Evolutionary conservation across 768 basidiomycete species (phyloP), one percentile per base, ranked within the genome.

Genomic region (Multifurca ochricompacta): DNA sequence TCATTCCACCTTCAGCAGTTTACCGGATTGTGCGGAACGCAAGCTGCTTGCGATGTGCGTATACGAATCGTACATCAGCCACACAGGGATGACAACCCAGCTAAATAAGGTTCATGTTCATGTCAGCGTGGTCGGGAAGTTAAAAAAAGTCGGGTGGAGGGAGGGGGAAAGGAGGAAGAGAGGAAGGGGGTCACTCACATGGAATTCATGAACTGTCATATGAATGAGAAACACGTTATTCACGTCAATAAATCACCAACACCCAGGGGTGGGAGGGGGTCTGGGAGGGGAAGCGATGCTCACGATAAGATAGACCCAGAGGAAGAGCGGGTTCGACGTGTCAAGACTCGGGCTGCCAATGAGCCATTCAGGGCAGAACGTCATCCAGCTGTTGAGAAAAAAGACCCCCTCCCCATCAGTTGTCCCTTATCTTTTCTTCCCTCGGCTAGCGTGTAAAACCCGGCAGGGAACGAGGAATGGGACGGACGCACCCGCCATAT

Each of bases 301-400:
- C 64, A 91, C 87, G 55, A 83, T 64, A 37, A 91, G 81, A 69
- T 91, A 89, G 9, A 90, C 81, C 87, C 87, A 91, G 48, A 89
- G 74, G 64, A 82, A 77, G 34, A 90, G 68, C 25, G 73, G 70
- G 61, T 88, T 87, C 7, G 83, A 84, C 0, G 79, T 87, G 62
- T 85, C 75, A 49, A 91, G 69, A 65, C 76, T 86, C 0, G 82
- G 80, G 63, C 79, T 85, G 18, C 85, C 87, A 1, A 77, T 82
- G 44, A 91, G 70, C 87, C 87, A 91, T 69, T 91, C 89, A 1
- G 89, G 89, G 63, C 82, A 83, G 69, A 91, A 91, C 3, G 88
- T 91, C 89, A 91, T 90, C 82, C 82, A 90, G 14, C 65, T 67
- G 31, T 13, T 74, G 25, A n/a, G 30, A 39, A 46, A 30, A 11